Percentiles rank a stretch among this genome's conserved stretches.
Evolutionary conservation across 305 asterid species (phyloP).

Genomic region (Fraxinus xanthoxyloides): DNA sequence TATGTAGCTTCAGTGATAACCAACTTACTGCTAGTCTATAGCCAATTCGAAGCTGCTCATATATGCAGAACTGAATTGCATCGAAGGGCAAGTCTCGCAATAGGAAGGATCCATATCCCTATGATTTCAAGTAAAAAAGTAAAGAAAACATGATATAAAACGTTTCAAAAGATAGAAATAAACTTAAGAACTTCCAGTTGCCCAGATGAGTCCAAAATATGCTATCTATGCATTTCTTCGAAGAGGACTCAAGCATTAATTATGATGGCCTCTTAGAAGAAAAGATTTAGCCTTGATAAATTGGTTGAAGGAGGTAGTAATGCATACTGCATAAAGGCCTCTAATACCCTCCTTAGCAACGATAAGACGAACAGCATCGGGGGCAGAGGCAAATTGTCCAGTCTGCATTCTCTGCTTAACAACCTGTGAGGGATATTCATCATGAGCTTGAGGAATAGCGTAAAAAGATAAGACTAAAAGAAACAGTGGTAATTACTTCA

Average conservation of each 20-base stretch:
- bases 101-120: conserved; percentile 71
- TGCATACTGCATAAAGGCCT: conserved; percentile 75
- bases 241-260: neutral
- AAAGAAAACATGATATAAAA: neutral
- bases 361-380: conserved; percentile 63
- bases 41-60: conserved; percentile 66
- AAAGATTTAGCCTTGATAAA: neutral
- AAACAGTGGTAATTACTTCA: conserved; percentile 38
- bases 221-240: neutral
- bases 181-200: neutral
- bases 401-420: conserved; percentile 79
- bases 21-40: conserved; percentile 66
- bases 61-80: conserved; percentile 70
- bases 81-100: conserved; percentile 73
- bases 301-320: neutral
- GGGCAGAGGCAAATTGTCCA: conserved; percentile 71
- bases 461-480: neutral
- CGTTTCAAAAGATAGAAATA: neutral
- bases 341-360: conserved; percentile 71
- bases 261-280: neutral
- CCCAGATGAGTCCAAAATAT: neutral
- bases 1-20: neutral
- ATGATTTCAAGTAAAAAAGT: conserved; percentile 1
- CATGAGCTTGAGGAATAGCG: conserved; percentile 10
- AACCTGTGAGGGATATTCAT: conserved; percentile 37